Percentiles rank a stretch among this genome's conserved stretches.
These are phyloP conservation scores for Thelephora ganbajun DNA, from an alignment of 768 basidiomycete species.

Conservation along the genomic window DNA sequence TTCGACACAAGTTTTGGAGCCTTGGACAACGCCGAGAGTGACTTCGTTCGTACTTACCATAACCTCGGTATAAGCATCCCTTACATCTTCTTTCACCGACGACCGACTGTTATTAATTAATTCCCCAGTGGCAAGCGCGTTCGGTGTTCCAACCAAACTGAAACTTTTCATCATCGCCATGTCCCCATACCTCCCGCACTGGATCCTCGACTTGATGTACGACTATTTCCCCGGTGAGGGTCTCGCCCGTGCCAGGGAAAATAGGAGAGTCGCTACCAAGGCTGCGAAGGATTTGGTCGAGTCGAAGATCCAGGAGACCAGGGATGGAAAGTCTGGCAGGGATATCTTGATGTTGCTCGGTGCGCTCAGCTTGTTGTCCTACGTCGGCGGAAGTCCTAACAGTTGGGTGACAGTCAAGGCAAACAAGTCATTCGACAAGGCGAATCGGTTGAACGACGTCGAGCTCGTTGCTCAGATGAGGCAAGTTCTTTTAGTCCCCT, in stretches of 20 bases:
- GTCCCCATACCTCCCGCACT: background rate
- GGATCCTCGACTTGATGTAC: background rate
- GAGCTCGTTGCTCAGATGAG: conserved; percentile 18
- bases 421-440: conserved; percentile 33
- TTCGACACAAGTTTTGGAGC: conserved; percentile 43
- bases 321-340: conserved; percentile 32
- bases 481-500: too few species aligned
- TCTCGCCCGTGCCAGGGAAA: conserved; percentile 7
- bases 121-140: conserved; percentile 23
- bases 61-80: conserved; percentile 20
- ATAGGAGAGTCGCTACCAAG: conserved; percentile 11
- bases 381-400: conserved; percentile 3
- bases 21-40: conserved; percentile 31
- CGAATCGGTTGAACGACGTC: conserved; percentile 20
- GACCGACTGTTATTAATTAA: conserved; percentile 1
- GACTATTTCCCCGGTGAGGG: background rate
- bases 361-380: conserved; percentile 17
- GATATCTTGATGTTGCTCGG: conserved; percentile 47
- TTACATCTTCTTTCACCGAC: conserved; percentile 6
- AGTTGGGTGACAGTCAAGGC: conserved; percentile 32
- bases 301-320: conserved; percentile 32
- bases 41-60: conserved; percentile 39
- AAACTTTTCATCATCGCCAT: background rate
- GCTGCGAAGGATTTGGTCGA: conserved; percentile 33
- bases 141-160: background rate